phyloP scores from a whole-genome alignment of 2,329 filamentous ascomycete genomes.

The Cladosporium sp. region DNA sequence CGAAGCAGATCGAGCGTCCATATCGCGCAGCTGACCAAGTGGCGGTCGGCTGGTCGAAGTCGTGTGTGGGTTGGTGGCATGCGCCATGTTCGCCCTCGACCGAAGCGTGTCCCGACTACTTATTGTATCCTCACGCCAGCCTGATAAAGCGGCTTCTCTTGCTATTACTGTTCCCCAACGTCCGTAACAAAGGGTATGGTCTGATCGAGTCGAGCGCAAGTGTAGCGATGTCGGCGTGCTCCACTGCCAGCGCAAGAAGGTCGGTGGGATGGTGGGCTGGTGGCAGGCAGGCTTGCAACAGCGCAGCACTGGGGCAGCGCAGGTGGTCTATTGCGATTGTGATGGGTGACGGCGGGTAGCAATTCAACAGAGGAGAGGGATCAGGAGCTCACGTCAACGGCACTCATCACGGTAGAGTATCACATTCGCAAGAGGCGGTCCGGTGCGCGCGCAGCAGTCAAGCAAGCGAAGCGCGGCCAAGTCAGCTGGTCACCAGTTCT shows the following conservation, averaged over 20 bases:
- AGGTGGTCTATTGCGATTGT: not conserved
- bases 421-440: not conserved
- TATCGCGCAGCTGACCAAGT: constrained; percentile 23
- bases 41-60: constrained; percentile 11
- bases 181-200: not conserved
- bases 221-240: constrained; percentile 1
- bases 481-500: not conserved
- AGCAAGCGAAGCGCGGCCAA: not conserved
- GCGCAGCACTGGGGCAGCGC: too few species aligned
- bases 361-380: not conserved
- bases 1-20: constrained; percentile 27
- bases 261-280: not conserved
- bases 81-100: not conserved
- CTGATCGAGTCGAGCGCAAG: not conserved
- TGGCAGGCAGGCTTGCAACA: not conserved
- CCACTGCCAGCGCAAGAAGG: constrained; percentile 3
- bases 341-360: not conserved
- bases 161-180: not conserved
- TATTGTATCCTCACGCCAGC: not conserved
- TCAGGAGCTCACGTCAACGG: not conserved
- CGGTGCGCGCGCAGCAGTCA: not conserved
- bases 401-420: not conserved
- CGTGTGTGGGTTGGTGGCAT: not conserved
- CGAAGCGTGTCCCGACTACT: not conserved
- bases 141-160: not conserved